These are phyloP conservation scores for Dillenia suffruticosa DNA, from an alignment of 164 flowering plant genomes.

Conservation along the genomic window DNA sequence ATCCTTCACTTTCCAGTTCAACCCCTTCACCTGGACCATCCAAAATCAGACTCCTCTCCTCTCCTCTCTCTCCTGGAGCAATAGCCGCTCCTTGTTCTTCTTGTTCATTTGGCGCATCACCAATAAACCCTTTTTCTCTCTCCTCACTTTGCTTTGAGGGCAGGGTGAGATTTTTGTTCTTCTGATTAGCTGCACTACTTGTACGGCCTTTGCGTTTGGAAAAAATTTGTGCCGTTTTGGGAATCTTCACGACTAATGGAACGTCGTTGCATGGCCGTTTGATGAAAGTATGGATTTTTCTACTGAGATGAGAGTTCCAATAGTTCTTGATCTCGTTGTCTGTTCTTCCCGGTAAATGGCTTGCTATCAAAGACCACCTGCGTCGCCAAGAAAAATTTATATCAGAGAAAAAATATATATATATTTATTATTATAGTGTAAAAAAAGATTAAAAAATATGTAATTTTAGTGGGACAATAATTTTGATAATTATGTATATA, in stretches of 20 bases:
- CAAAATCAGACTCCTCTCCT: conserved; percentile 4
- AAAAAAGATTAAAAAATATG: too few relatives aligned
- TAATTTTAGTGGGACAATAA: too few relatives aligned
- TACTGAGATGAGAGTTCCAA: conserved; percentile 84
- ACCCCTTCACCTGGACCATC: conserved; percentile 1
- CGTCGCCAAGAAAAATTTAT: neutral
- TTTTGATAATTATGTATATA: too few relatives aligned
- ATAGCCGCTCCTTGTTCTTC: neutral
- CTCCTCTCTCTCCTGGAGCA: neutral
- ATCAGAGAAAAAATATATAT: too few relatives aligned
- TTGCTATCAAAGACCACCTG: conserved; percentile 91
- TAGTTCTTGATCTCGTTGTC: conserved; percentile 90
- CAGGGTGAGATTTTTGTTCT: conserved; percentile 15
- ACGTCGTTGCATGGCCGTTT: conserved; percentile 21
- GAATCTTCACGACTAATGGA: conserved; percentile 13
- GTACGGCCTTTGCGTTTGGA: conserved; percentile 30
- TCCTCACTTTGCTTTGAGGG: neutral
- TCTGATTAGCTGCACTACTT: conserved; percentile 28
- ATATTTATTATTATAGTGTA: too few relatives aligned
- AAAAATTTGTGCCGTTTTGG: neutral
- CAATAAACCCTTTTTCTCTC: neutral
- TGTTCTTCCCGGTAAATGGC: conserved; percentile 78
- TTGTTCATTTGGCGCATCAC: neutral
- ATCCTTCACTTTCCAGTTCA: neutral
- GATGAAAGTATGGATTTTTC: conserved; percentile 45